Evolutionary conservation across 192 early-diverging fungal genomes (phyloP).

Genomic region (Gamsiella multidivaricata): DNA sequence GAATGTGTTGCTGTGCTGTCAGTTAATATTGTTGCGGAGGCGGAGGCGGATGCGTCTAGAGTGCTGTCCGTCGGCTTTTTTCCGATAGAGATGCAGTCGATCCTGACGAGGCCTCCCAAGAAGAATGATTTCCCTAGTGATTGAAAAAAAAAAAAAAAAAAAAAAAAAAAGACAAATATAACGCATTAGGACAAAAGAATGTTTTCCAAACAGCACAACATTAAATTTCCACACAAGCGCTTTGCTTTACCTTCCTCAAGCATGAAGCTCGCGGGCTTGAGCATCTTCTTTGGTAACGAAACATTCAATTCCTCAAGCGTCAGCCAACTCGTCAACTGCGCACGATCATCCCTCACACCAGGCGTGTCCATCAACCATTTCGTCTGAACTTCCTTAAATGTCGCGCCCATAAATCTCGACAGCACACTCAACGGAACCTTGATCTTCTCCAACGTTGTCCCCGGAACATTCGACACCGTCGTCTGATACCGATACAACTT

Average conservation of each 20-base stretch:
- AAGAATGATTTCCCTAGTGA: constrained; percentile 46
- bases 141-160: not conserved
- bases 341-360: constrained; percentile 20
- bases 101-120: constrained; percentile 49
- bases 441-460: constrained; percentile 38
- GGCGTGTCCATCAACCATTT: constrained; percentile 50
- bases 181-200: too few relatives aligned
- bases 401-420: constrained; percentile 17
- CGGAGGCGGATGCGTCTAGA: too few relatives aligned
- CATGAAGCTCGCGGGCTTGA: constrained; percentile 41
- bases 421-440: constrained; percentile 39
- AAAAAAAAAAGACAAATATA: not conserved
- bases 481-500: constrained; percentile 30
- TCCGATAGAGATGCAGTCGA: constrained; percentile 47
- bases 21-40: too few relatives aligned
- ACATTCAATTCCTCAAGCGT: constrained; percentile 48
- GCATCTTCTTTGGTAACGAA: constrained; percentile 35
- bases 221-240: too few relatives aligned
- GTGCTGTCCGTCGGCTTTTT: not conserved
- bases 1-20: not conserved
- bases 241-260: constrained; percentile 45
- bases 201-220: not conserved
- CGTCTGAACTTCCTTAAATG: constrained; percentile 23
- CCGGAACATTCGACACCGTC: constrained; percentile 49
- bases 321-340: constrained; percentile 32